Evolutionary conservation across 306 rosid genomes (phyloP).

Genomic region (Malus sylvestris): DNA sequence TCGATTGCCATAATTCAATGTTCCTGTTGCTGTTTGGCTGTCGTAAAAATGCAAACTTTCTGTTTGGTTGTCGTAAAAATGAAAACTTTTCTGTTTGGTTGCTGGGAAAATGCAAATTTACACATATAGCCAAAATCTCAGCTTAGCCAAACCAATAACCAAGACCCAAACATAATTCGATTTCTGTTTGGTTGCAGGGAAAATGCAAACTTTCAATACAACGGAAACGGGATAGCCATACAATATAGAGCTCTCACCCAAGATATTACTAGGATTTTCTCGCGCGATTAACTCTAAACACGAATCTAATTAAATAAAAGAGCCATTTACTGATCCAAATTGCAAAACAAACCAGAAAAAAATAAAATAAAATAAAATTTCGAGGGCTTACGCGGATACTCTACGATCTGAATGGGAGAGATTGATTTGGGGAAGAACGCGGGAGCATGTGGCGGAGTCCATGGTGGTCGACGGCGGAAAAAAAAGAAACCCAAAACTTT

Average conservation of each 20-base stretch:
- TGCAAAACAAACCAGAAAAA: neutral
- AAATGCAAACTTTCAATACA: neutral
- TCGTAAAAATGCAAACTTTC: neutral
- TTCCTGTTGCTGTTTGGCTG: neutral
- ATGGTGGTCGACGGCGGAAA: slow-evolving; percentile 14
- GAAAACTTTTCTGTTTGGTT: neutral
- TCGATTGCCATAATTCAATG: neutral
- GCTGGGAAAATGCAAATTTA: neutral
- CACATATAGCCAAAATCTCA: neutral
- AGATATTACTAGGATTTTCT: neutral
- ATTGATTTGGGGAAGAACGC: slow-evolving; percentile 18
- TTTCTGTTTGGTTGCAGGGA: neutral
- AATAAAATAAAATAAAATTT: neutral
- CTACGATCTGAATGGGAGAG: slow-evolving; percentile 22
- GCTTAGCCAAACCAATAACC: neutral
- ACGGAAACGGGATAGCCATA: neutral
- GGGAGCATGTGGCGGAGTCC: slow-evolving; percentile 33
- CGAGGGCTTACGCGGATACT: slow-evolving; percentile 34
- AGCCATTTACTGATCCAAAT: neutral
- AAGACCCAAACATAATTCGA: neutral
- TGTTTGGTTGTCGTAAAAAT: neutral
- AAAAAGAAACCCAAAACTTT: neutral
- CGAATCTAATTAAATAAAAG: neutral
- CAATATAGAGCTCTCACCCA: neutral
- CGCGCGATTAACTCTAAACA: neutral